Percentiles rank a stretch among this genome's conserved stretches.
phyloP scores from a whole-genome alignment of 805 yeast genomes.

The Brettanomyces naardenensis region DNA sequence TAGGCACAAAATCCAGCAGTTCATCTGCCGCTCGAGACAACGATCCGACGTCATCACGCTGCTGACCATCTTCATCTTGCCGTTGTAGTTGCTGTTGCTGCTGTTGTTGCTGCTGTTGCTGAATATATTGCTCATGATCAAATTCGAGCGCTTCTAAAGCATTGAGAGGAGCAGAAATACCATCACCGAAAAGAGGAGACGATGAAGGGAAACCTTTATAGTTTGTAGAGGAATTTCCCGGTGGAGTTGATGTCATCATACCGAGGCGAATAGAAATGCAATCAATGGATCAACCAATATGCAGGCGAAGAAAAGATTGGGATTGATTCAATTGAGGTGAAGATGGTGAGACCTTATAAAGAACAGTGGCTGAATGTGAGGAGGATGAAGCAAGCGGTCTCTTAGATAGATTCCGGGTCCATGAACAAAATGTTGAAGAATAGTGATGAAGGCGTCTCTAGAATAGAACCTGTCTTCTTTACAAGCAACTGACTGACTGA shows the following conservation, averaged over 20 bases:
- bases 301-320: too few relatives aligned
- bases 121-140: conserved; percentile 2
- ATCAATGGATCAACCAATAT: too few relatives aligned
- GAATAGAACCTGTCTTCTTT: too few relatives aligned
- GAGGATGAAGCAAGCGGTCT: too few relatives aligned
- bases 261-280: conserved; percentile 1
- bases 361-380: too few relatives aligned
- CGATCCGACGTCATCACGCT: not conserved
- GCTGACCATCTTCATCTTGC: not conserved
- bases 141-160: not conserved
- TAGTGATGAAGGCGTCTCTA: too few relatives aligned
- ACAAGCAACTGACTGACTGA: too few relatives aligned
- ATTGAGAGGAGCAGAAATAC: not conserved
- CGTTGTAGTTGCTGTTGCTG: conserved; percentile 3
- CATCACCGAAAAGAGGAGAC: conserved; percentile 16
- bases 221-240: conserved; percentile 15
- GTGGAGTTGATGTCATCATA: conserved; percentile 31
- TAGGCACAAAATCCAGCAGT: conserved; percentile 23
- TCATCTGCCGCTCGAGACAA: conserved; percentile 10
- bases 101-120: conserved; percentile 3
- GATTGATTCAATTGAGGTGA: too few relatives aligned
- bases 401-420: too few relatives aligned
- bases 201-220: conserved; percentile 12
- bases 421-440: too few relatives aligned
- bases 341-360: too few relatives aligned